Conservation (phyloP, 768 basidiomycete species). For the Leccinum subgranulosum region DNA sequence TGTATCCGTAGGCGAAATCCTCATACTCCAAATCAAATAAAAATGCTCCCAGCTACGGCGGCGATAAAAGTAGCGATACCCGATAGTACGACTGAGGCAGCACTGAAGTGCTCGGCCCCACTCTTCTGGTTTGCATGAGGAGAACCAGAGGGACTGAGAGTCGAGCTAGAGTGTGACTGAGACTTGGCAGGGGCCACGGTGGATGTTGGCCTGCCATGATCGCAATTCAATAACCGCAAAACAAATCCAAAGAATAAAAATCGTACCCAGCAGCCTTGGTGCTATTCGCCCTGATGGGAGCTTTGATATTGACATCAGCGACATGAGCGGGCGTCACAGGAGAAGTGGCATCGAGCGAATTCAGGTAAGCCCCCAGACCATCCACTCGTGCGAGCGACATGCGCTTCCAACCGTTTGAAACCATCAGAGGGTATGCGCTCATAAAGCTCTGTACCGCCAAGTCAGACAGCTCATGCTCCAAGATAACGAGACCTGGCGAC, state of each 20-base stretch:
- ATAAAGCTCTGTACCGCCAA: conserved; percentile 66
- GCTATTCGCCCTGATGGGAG: conserved; percentile 11
- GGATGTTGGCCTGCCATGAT: conserved; percentile 3
- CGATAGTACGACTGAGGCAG: conserved; percentile 20
- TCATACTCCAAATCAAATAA: conserved; percentile 16
- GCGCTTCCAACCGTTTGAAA: conserved; percentile 68
- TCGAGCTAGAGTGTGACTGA: conserved; percentile 6
- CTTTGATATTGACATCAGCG: conserved; percentile 16
- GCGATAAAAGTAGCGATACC: conserved; percentile 23
- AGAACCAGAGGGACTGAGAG: conserved; percentile 16
- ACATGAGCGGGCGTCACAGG: conserved; percentile 25
- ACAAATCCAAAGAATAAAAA: not conserved
- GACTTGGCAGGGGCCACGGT: not conserved
- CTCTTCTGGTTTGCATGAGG: conserved; percentile 34
- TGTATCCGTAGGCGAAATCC: conserved; percentile 4
- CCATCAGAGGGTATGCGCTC: conserved; percentile 58
- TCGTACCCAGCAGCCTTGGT: conserved; percentile 10
- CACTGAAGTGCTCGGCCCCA: conserved; percentile 25
- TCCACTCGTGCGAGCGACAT: conserved; percentile 49
- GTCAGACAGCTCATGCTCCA: conserved; percentile 79
- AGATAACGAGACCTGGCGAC: conserved; percentile 71
- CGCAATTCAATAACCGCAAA: not conserved
- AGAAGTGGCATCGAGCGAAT: conserved; percentile 35
- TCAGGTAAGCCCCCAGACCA: conserved; percentile 44
- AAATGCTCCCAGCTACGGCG: conserved; percentile 19